Evolutionary conservation across 2,329 filamentous ascomycete genomes (phyloP).

Genomic region (Colletotrichum sp.): DNA sequence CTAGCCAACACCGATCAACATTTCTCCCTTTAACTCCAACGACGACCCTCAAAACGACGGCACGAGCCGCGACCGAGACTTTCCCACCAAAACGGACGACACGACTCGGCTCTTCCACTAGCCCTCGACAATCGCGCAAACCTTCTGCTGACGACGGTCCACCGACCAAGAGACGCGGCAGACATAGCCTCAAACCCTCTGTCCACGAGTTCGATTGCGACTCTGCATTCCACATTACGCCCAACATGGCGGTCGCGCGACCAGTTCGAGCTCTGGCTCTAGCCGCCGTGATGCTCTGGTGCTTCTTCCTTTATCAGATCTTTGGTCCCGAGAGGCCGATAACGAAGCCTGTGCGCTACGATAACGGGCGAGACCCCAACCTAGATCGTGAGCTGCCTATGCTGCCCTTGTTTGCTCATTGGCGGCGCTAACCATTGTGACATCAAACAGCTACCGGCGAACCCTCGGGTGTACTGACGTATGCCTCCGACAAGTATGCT

Average conservation of each 20-base stretch:
- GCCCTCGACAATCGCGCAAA: conserved; percentile 1
- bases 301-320: conserved; percentile 80
- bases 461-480: conserved; percentile 76
- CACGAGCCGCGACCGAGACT: conserved; percentile 12
- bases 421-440: conserved; percentile 1
- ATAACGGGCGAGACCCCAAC: conserved; percentile 72
- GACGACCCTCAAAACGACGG: conserved; percentile 4
- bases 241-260: conserved; percentile 81
- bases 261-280: conserved; percentile 82
- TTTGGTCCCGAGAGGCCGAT: conserved; percentile 60
- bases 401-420: neutral
- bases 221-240: neutral
- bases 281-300: conserved; percentile 73
- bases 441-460: conserved; percentile 75
- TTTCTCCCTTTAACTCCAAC: conserved; percentile 2
- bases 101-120: conserved; percentile 3
- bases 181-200: neutral
- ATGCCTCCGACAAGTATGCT: conserved; percentile 78
- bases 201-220: neutral
- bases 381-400: conserved; percentile 72
- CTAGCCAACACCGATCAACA: neutral
- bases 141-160: neutral
- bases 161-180: neutral
- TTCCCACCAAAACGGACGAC: neutral
- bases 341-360: conserved; percentile 32